A percentile compares a stretch with the other conserved stretches of the same genome.
These are phyloP conservation scores for Papilionanthe hybrid DNA, from an alignment of 116 monocot species.

Conservation along the genomic window DNA sequence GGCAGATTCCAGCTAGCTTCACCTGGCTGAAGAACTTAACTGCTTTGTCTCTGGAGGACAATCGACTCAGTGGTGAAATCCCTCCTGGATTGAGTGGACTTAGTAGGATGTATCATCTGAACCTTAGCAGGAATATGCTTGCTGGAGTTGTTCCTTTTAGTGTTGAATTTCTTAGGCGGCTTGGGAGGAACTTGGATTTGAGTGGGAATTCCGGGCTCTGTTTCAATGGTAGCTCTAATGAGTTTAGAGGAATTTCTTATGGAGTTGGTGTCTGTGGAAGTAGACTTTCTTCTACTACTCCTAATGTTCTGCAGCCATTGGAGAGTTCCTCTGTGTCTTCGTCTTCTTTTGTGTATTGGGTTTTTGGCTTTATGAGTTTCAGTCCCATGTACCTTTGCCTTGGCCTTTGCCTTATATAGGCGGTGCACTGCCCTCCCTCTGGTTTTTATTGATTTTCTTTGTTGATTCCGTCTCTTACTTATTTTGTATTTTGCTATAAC, in stretches of 20 bases:
- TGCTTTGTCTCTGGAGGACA: slow-evolving; percentile 73
- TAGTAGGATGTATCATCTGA: slow-evolving; percentile 63
- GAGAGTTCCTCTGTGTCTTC: not conserved
- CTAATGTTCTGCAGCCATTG: not conserved
- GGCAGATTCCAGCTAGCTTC: slow-evolving; percentile 60
- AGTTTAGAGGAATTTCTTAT: not conserved
- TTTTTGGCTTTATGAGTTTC: not conserved
- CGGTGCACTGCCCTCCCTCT: not conserved
- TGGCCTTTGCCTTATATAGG: slow-evolving; percentile 1
- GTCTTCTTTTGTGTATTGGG: not conserved
- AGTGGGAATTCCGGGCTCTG: slow-evolving; percentile 69
- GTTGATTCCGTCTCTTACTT: not conserved
- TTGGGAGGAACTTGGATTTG: slow-evolving; percentile 78
- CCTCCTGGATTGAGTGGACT: slow-evolving; percentile 44
- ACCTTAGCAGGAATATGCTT: slow-evolving; percentile 71
- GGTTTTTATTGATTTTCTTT: not conserved
- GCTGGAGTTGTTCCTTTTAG: slow-evolving; percentile 62
- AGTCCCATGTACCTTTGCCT: not conserved
- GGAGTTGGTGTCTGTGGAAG: not conserved
- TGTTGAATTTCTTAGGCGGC: slow-evolving; percentile 44
- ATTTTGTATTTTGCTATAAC: too few species aligned
- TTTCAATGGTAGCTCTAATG: slow-evolving; percentile 20
- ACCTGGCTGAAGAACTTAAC: slow-evolving; percentile 50
- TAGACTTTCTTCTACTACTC: not conserved
- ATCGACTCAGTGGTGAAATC: slow-evolving; percentile 55